Base-by-base conservation (phyloP, 305 asterid genomes). In the Fraxinus latifolia region DNA sequence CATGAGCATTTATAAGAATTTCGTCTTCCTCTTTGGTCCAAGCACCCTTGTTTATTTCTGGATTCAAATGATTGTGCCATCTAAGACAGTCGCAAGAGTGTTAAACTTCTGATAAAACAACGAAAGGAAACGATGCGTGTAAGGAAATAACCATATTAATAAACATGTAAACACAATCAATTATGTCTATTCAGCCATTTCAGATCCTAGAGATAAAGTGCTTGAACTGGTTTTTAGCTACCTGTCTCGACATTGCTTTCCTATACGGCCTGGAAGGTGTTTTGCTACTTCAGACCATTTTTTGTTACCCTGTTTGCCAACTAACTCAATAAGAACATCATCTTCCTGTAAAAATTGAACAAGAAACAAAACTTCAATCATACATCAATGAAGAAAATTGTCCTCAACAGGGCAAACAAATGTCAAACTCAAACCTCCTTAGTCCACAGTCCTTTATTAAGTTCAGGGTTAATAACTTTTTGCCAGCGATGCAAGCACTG, bases 231-330 rank as follows among this genome's bases (percentile, higher is more conserved):
- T 60, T 21, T 70, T 68, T 74, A 34, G 25, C 81, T 88, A 90
- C 97, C 94, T 92, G 78, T 91, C 97, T 7, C 93, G 85, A 77
- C 94, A 92, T 82, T 92, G 97, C 85, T 92, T 92, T 77, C 94
- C 97, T 53, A 90, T 88, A 50, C 92, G 89, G n/a, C 97, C 93
- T 0, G 91, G 90, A 39, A 92, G 90, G 17, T 77, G 78, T 37
- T 82, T 87, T 76, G 94, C 92, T 2, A 92, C 79, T 53, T 82
- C 85, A 25, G 90, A 80, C 97, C 94, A 92, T 85, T 86, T 91
- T 19, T 47, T 86, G 74, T 32, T 74, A 1, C 92, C 84, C 14
- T 77, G 83, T 77, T 76, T 87, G 6, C 78, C 84, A 3, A 87
- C 94, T 55, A 92, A 81, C 84, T 87, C 87, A 12, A 81, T 68